Base-by-base conservation (phyloP, 2,329 filamentous ascomycete species). In the Penicillium digitatum region DNA sequence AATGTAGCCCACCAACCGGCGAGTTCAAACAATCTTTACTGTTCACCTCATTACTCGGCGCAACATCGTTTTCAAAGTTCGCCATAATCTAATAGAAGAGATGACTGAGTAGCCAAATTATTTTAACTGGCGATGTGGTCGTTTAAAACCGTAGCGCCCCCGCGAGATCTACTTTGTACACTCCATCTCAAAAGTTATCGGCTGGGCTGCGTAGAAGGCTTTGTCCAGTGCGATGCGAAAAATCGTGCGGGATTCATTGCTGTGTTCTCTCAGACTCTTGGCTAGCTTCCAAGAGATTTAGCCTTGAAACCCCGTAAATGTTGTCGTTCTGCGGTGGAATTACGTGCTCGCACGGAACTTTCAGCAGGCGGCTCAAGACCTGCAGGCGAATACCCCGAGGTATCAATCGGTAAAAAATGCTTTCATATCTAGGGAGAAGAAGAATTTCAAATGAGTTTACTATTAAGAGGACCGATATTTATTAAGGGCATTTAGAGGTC, bases 341-440 rank as follows among this genome's bases (percentile, higher is more conserved):
- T 69, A 69, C 69, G 69, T 71, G 69, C 68, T 70, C 60, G 63
- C 65, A 66, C 62, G 62, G 62, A 45, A 49, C 47, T 34, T 20
- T n/a, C 14, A 34, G 6, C 1, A 50, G 20, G 37, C 49, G 39
- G 46, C 50, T 48, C 40, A 54, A 39, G n/a, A 11, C 20, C 29
- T 45, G 7, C 12, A 35, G 5, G 20, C 6, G 7, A 32, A 26
- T 27, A 18, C 9, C 12, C 27, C 3, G 20, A 38, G 10, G 20
- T 37, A n/a, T 24, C 37, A 37, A 42, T 8, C 10, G 14, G 18
- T 22, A 22, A 27, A 27, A 5, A 22, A 39, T 26, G 1, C 24
- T 29, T n/a, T n/a, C 12, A 37, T 29, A 12, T 37, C 11, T 27
- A 29, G 18, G 38, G 37, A 42, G 24, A 8, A 54, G 24, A 7